Base-by-base conservation (phyloP, 228 moss, liverwort and hornwort species). In the Sphagnum fallax region DNA sequence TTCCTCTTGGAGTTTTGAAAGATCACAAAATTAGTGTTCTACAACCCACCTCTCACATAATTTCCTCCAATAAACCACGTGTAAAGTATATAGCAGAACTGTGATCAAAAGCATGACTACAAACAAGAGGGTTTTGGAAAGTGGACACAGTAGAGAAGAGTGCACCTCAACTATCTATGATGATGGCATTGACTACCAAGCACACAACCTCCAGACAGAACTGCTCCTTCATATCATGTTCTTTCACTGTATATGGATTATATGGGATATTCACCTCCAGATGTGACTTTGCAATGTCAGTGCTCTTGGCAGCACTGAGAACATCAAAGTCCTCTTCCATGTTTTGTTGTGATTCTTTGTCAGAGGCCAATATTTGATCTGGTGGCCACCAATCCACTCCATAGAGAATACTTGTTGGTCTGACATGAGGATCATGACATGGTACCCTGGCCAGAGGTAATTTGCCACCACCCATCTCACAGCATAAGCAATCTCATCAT, bases 311-410 rank as follows among this genome's bases (percentile, higher is more conserved):
- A 68, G 82, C 75, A n/a, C 83, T 87, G 51, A 87, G 72, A 10
- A 80, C 76, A 53, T 87, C 83, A 15, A 83, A 87, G 62, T 87
- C 87, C 10, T 80, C 74, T 78, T 87, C 80, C 78, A 80, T 76
- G 64, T 80, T 82, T 71, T 83, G 69, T 68, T 87, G 87, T 50
- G 72, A 65, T 15, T 83, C 87, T 62, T 82, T 75, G 71, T 85
- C 84, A 66, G 76, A 68, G 72, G 81, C 84, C 62, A 85, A 78
- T 58, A 85, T 69, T 70, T 85, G 84, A 32, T 85, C 83, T 18
- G 87, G 83, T 48, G 87, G 80, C 51, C 87, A 83, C 87, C 87
- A 87, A 61, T 87, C 87, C 10, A 82, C 87, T 53, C 87, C 87
- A 72, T 80, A 87, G 10, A 87, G 87, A 47, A 87, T 80, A 70